Percentiles rank a stretch among this genome's conserved stretches.
Evolutionary conservation across 108 stramenopile genomes (phyloP).

Genomic region (Cyclotella choctawhatcheeana): DNA sequence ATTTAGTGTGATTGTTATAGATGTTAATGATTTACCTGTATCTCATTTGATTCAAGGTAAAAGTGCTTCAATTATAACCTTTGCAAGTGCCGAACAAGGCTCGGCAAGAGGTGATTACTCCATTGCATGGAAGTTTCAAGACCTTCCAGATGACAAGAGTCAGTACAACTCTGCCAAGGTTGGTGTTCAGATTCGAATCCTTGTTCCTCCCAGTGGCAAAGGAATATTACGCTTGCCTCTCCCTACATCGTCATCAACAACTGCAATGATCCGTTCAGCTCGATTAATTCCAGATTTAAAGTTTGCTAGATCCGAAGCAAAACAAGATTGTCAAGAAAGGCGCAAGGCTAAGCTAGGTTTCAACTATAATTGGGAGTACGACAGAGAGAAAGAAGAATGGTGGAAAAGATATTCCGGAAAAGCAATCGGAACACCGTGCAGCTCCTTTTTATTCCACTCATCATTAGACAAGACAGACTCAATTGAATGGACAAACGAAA

Average conservation of each 20-base stretch:
- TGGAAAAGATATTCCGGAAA: slow-evolving; percentile 17
- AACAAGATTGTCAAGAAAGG: slow-evolving; percentile 7
- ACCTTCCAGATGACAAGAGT: slow-evolving; percentile 21
- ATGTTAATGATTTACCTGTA: no score
- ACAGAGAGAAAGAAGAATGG: slow-evolving; percentile 30
- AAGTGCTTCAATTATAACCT: slow-evolving; percentile 22
- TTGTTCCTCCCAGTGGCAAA: slow-evolving; percentile 29
- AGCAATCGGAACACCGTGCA: slow-evolving; percentile 30
- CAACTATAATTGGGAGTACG: slow-evolving; percentile 37
- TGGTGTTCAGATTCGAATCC: slow-evolving; percentile 21
- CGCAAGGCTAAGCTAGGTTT: slow-evolving; percentile 26
- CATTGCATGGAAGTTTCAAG: slow-evolving; percentile 38
- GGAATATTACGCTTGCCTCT: slow-evolving; percentile 28
- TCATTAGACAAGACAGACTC: neutral
- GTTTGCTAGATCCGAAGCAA: slow-evolving; percentile 6
- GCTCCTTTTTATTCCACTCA: slow-evolving; percentile 3
- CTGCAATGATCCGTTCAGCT: slow-evolving; percentile 2
- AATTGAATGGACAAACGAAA: slow-evolving; percentile 6
- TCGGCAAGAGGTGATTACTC: slow-evolving; percentile 26
- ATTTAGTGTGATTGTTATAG: no score
- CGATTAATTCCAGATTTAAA: slow-evolving; percentile 2
- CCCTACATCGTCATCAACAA: slow-evolving; percentile 20
- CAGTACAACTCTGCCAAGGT: slow-evolving; percentile 28
- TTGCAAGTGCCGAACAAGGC: slow-evolving; percentile 33
- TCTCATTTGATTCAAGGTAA: no score